Base-by-base conservation (phyloP, 2,329 filamentous ascomycete genomes). In the Microcera coccophila region DNA sequence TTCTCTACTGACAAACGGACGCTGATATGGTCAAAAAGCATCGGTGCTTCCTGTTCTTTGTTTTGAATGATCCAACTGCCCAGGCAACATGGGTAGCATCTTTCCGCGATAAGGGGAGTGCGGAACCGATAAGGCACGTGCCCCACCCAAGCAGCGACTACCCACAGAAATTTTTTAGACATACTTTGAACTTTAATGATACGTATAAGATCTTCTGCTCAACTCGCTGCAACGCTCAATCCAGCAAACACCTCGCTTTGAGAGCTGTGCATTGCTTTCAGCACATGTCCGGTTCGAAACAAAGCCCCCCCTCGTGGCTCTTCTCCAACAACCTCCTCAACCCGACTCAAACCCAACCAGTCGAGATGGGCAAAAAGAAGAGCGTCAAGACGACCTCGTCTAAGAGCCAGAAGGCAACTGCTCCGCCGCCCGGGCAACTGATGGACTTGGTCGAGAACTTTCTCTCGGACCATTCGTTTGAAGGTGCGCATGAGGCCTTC, bases 371-470 rank as follows among this genome's bases (percentile, higher is more conserved):
- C 49, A 68, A 65, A 47, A 62, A 65, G 49, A 57, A 50, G 41
- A 53, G 45, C 53, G 52, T 42, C 37, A 37, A 47, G 19, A 50
- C 54, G 57, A 55, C 16, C 16, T 11, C 33, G 15, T 19, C 33
- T 5, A 51, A 47, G 37, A 45, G 45, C 48, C 42, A 50, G 34
- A 45, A 49, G 29, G 36, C 53, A 20, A 45, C 49, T 29, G 22
- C 60, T 9, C 42, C 69, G 36, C 73, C 79, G 19, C 75, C 84
- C 4, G 64, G 75, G 20, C 75, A 85, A 62, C 69, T 90, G 26
- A 70, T 90, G 59, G 77, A 81, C 47, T 70, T 87, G 14, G 75
- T 90, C 55, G 79, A 80, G 49, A 65, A 68, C 17, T 90, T 89
- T 63, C 72, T 90, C 38, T 73, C 74, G 32, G 75, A 83, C 35